phyloP scores from a whole-genome alignment of 192 early-diverging fungal genomes.

The Podila verticillata region DNA sequence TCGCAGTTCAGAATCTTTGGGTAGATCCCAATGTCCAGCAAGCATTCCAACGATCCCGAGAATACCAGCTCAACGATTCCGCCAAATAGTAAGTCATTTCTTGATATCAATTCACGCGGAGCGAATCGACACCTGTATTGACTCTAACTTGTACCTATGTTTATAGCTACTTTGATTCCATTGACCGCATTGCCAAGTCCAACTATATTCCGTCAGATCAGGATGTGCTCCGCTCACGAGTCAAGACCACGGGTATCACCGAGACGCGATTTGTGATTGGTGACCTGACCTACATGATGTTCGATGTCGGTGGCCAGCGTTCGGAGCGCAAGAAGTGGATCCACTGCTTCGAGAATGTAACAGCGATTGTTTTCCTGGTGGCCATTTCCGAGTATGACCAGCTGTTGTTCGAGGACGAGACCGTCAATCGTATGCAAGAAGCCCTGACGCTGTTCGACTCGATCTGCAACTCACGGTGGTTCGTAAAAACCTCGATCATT shows the following conservation, averaged over 20 bases:
- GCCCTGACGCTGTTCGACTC: slow-evolving; percentile 96
- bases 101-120: too few relatives aligned
- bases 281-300: slow-evolving; percentile 94
- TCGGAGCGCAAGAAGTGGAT: slow-evolving; percentile 99
- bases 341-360: slow-evolving; percentile 98
- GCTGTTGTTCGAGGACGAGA: slow-evolving; percentile 94
- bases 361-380: slow-evolving; percentile 94
- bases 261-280: slow-evolving; percentile 94
- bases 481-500: slow-evolving; percentile 97
- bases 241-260: slow-evolving; percentile 97
- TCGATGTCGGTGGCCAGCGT: slow-evolving; percentile 98
- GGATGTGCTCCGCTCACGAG: slow-evolving; percentile 95
- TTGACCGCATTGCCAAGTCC: slow-evolving; percentile 83
- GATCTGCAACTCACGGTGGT: slow-evolving; percentile 98
- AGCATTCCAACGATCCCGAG: slow-evolving; percentile 82
- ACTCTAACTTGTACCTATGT: slow-evolving; percentile 6
- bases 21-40: slow-evolving; percentile 83
- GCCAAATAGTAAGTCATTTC: slow-evolving; percentile 80
- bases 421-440: slow-evolving; percentile 96
- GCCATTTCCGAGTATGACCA: slow-evolving; percentile 98
- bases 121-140: not conserved
- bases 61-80: slow-evolving; percentile 98
- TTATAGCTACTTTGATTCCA: slow-evolving; percentile 91
- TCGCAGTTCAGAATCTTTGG: slow-evolving; percentile 88
- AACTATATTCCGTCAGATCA: slow-evolving; percentile 93